phyloP scores from a whole-genome alignment of 352 stramenopile genomes.

The Phytophthora lateralis region DNA sequence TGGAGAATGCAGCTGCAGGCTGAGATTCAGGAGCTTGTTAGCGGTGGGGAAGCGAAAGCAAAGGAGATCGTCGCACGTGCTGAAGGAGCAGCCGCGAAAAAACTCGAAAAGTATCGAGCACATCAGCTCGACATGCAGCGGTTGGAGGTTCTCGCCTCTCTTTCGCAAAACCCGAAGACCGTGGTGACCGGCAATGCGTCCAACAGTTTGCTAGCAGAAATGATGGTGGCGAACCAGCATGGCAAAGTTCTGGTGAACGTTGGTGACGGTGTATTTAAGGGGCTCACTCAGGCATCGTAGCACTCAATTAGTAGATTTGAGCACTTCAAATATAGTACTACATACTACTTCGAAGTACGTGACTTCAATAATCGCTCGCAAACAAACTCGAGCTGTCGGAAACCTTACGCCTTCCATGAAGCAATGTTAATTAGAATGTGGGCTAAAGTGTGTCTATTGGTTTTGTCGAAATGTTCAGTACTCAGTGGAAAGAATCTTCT shows the following conservation, averaged over 20 bases:
- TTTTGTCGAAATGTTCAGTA: conserved; percentile 41
- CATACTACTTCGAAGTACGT: too few relatives aligned
- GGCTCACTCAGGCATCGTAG: conserved; percentile 32
- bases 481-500: conserved; percentile 52
- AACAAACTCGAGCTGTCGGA: neutral
- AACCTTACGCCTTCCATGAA: too few relatives aligned
- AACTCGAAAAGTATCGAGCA: conserved; percentile 39
- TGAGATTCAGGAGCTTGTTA: conserved; percentile 33
- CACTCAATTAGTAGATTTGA: neutral
- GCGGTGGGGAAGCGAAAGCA: conserved; percentile 27
- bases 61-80: conserved; percentile 41
- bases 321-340: too few relatives aligned
- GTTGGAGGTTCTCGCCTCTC: conserved; percentile 35
- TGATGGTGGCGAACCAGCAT: conserved; percentile 45
- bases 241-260: conserved; percentile 40
- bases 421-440: too few relatives aligned
- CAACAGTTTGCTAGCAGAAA: conserved; percentile 45
- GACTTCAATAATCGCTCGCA: too few relatives aligned
- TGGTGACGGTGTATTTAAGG: conserved; percentile 25
- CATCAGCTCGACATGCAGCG: conserved; percentile 43
- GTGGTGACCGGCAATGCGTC: conserved; percentile 42
- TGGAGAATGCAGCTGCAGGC: conserved; percentile 34
- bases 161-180: conserved; percentile 36
- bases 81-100: conserved; percentile 39
- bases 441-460: neutral